Conservation (phyloP, 208 protist species). For the Leishmania mexicana region DNA sequence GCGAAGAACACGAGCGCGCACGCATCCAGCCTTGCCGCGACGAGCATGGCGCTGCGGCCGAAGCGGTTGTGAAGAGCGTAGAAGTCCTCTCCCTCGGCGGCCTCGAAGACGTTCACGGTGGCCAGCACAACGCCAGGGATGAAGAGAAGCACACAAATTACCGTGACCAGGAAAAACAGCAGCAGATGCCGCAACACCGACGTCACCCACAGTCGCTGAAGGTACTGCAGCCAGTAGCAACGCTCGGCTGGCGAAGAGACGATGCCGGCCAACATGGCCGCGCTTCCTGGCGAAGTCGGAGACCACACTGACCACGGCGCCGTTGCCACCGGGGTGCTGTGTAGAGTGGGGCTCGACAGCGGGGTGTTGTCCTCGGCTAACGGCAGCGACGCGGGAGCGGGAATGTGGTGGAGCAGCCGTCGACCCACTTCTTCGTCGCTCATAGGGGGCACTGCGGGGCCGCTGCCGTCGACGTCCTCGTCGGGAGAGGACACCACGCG, state of each 20-base stretch:
- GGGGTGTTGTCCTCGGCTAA: neutral
- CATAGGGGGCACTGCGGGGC: neutral
- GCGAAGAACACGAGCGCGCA: conserved; percentile 13
- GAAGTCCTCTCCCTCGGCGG: conserved; percentile 22
- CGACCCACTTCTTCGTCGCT: conserved; percentile 13
- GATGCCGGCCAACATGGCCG: neutral
- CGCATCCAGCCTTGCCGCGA: conserved; percentile 19
- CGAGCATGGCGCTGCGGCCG: conserved; percentile 32
- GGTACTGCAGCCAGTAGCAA: conserved; percentile 34
- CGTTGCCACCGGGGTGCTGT: neutral
- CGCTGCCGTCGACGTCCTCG: conserved; percentile 6
- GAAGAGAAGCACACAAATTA: conserved; percentile 31
- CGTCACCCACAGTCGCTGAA: conserved; percentile 50
- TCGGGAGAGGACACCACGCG: conserved; percentile 25
- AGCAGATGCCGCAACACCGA: conserved; percentile 50
- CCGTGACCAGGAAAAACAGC: conserved; percentile 34
- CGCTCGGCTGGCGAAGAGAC: neutral
- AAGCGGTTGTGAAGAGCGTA: conserved; percentile 39
- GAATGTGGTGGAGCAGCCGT: conserved; percentile 13
- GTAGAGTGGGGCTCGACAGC: neutral
- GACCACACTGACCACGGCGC: neutral
- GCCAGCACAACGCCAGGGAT: conserved; percentile 34
- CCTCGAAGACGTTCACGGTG: conserved; percentile 40
- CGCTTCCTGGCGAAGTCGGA: neutral
- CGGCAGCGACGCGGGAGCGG: neutral